A percentile compares a stretch with the other conserved stretches of the same genome.
phyloP scores from a whole-genome alignment of 495 filamentous ascomycete genomes.

The Neurospora cerealis region DNA sequence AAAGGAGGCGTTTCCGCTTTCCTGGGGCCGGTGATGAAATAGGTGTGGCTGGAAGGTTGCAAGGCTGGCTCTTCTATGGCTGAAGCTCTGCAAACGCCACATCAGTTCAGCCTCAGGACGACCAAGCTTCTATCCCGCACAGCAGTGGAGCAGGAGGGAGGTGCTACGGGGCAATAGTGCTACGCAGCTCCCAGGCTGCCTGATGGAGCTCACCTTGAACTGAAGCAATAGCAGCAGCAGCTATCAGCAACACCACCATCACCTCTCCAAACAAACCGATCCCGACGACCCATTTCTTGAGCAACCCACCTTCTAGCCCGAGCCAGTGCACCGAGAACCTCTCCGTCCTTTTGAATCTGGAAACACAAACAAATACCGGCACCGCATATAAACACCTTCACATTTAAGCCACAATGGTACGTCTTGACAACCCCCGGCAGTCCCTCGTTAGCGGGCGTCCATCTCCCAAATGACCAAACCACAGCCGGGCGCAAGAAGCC shows the following conservation, averaged over 20 bases:
- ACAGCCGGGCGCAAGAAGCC: neutral
- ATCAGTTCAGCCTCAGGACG: neutral
- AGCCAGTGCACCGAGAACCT: neutral
- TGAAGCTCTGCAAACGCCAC: neutral
- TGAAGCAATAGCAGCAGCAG: slow-evolving; percentile 1
- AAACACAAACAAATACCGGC: neutral
- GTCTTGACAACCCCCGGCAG: neutral
- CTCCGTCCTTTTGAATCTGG: neutral
- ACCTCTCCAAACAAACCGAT: slow-evolving; percentile 1
- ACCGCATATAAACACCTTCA: neutral
- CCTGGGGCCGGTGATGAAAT: neutral
- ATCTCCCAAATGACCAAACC: neutral
- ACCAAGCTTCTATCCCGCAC: neutral
- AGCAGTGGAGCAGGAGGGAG: neutral
- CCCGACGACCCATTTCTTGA: neutral
- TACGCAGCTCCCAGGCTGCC: slow-evolving; percentile 5
- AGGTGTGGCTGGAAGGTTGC: neutral
- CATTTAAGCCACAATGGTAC: slow-evolving; percentile 13
- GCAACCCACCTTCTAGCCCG: neutral
- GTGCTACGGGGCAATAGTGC: neutral
- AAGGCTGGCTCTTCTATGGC: neutral
- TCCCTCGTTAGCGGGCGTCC: neutral
- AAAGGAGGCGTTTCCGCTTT: neutral
- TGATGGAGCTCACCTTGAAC: neutral
- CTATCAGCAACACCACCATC: neutral